These are phyloP conservation scores for Curvularia verruculosa DNA, from an alignment of 2,329 filamentous ascomycete genomes.

Conservation along the genomic window DNA sequence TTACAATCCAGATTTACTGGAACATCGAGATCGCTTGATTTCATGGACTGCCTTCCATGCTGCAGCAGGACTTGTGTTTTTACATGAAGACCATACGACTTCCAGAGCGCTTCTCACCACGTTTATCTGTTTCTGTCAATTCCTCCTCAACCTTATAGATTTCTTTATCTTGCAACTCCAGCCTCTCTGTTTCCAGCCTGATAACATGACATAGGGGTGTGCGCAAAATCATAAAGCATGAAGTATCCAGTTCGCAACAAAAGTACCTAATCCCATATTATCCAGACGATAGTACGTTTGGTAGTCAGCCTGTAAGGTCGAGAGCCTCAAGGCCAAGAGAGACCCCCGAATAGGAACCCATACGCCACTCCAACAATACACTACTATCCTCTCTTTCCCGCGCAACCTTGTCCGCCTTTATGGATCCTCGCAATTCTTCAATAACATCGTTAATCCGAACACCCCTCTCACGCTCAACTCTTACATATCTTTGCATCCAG, in stretches of 20 bases:
- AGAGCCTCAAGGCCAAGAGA: neutral
- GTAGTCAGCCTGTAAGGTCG: neutral
- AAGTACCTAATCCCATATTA: neutral
- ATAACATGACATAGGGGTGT: neutral
- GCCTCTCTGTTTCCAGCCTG: neutral
- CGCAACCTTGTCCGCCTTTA: neutral
- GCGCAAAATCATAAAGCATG: neutral
- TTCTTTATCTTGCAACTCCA: neutral
- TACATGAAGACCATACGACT: neutral
- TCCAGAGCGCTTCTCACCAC: neutral
- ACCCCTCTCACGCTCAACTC: slow-evolving; percentile 16
- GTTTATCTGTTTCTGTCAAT: neutral
- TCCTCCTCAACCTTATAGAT: neutral
- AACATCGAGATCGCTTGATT: neutral
- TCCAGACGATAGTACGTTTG: neutral
- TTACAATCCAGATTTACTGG: too few relatives aligned
- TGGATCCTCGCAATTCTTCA: slow-evolving; percentile 16
- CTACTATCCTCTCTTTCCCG: neutral
- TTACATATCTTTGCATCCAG: slow-evolving; percentile 11
- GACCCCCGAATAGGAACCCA: neutral
- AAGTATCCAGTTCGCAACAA: neutral
- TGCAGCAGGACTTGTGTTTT: neutral
- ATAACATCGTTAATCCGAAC: slow-evolving; percentile 20
- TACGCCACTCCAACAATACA: slow-evolving; percentile 19
- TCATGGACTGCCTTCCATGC: neutral